Base-by-base conservation (phyloP, 2,329 filamentous ascomycete species). In the Phyllosticta citribraziliensis region DNA sequence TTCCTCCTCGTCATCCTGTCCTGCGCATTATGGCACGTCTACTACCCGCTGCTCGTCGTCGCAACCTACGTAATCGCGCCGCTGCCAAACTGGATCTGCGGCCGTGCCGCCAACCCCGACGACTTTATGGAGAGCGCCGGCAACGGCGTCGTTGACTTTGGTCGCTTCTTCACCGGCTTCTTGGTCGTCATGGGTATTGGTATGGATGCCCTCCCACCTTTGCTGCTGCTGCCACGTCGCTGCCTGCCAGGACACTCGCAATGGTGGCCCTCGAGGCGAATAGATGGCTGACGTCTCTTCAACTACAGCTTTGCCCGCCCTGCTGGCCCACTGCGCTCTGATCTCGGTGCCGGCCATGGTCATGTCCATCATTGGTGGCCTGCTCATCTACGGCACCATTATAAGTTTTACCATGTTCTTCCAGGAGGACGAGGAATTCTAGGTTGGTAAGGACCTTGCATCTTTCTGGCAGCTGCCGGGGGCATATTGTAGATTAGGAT, bases 341-440 rank as follows among this genome's bases (percentile, higher is more conserved):
- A 99, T 99, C 71, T 79, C 85, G 64, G 75, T 88, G 62, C 86
- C 90, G 58, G 94, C 94, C 56, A 96, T 96, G 86, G 79, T 91
- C 72, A 99, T 99, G 94, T 95, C 89, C 58, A 88, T 99, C 68
- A 78, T 93, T 58, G 94, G 94, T 27, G 94, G 94, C 58, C 79
- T 97, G 63, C 79, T 99, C 72, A 99, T 99, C 73, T 99, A 99
- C 77, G 90, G 91, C 62, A 99, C 94, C 56, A 97, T 99, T 73
- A 95, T 99, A 77, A 94, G 89, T 78, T 99, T 99, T 76, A 88
- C 89, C 66, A 89, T 97, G 86, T 99, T 97, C 79, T 99, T 99
- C 81, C 88, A 93, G 73, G 92, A 97, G 76, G 91, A 97, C 74
- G 89, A 96, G 72, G 94, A 97, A 69, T 99, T 97, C 75, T 97